Evolutionary conservation across 805 yeast species (phyloP).

Genomic region (Isabelozyma pseudorhagii): DNA sequence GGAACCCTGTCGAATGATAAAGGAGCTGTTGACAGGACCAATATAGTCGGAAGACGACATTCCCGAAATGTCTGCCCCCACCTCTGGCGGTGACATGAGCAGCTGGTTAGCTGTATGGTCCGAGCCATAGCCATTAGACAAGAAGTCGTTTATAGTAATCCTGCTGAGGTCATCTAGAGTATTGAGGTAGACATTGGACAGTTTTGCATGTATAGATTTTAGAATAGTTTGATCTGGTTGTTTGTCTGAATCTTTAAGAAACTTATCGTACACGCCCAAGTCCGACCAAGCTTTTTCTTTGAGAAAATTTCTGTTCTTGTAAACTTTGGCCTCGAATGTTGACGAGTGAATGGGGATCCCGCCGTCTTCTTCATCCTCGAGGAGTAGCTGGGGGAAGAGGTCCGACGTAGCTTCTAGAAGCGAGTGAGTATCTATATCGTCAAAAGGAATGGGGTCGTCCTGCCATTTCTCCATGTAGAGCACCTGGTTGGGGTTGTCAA

Average conservation of each 20-base stretch:
- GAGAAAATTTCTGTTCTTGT: slow-evolving; percentile 27
- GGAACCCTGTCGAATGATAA: slow-evolving; percentile 3
- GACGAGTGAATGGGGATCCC: slow-evolving; percentile 32
- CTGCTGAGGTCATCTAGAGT: slow-evolving; percentile 12
- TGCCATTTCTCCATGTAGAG: slow-evolving; percentile 40
- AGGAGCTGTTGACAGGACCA: slow-evolving; percentile 22
- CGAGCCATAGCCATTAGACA: slow-evolving; percentile 12
- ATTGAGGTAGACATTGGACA: slow-evolving; percentile 8
- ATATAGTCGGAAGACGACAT: slow-evolving; percentile 26
- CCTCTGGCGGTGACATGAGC: slow-evolving; percentile 12
- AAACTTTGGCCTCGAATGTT: slow-evolving; percentile 36
- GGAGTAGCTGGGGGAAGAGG: slow-evolving; percentile 32
- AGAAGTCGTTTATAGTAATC: slow-evolving; percentile 27
- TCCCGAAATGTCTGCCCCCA: slow-evolving; percentile 31
- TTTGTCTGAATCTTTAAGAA: slow-evolving; percentile 16
- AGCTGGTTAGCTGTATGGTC: slow-evolving; percentile 4
- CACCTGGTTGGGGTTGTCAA: slow-evolving; percentile 37
- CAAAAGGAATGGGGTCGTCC: slow-evolving; percentile 37
- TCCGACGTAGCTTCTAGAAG: slow-evolving; percentile 34
- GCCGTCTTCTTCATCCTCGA: slow-evolving; percentile 41
- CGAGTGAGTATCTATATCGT: slow-evolving; percentile 38
- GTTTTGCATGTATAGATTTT: slow-evolving; percentile 20
- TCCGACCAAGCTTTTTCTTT: slow-evolving; percentile 37
- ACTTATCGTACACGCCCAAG: slow-evolving; percentile 24
- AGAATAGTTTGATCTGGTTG: slow-evolving; percentile 30